Base-by-base conservation (phyloP, 768 basidiomycete genomes). In the Lactarius psammicola region DNA sequence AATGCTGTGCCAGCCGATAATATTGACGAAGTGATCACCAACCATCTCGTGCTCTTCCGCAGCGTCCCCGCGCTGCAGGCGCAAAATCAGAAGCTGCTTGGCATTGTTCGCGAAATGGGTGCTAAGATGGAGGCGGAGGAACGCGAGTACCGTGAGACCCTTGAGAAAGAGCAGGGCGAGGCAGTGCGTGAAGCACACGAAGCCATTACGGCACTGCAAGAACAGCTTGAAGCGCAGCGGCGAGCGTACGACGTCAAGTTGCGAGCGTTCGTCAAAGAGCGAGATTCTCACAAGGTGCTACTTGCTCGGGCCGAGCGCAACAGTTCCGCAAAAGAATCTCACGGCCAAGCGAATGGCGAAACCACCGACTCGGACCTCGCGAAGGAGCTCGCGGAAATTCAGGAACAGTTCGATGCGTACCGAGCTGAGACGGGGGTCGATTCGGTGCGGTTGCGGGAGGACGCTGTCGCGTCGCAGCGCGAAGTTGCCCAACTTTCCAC, bases 151-250 rank as follows among this genome's bases (percentile, higher is more conserved):
- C 82, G 83, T 53, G 87, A 86, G 56, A 74, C 77, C 6, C 84
- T 91, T 76, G 87, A 92, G 69, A 81, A 78, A 70, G 92, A 91
- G 72, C 90, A 92, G 70, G 82, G 80, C 31, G 88, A 88, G 71
- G 93, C 94, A 0, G 82, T 98, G 11, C 82, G 84, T 40, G 94
- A 97, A 76, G 96, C 96, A 0, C 90, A 94, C 65, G 87, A 91
- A 61, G 87, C 92, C 1, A 94, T 98, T 71, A 83, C 87, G 65
- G 84, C 87, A 42, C 80, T 98, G 20, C 87, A 87, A 20, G 80
- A 84, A 17, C 88, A 94, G 74, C 79, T 97, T 15, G 92, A 95
- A 68, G 79, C 82, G 46, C 88, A 94, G 76, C 88, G 90, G 76
- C 86, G 85, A 75, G 81, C 80, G 74, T 82, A 84, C 72, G 87